Evolutionary conservation across 2,329 filamentous ascomycete species (phyloP).

Genomic region (Paradendryphiella salina): DNA sequence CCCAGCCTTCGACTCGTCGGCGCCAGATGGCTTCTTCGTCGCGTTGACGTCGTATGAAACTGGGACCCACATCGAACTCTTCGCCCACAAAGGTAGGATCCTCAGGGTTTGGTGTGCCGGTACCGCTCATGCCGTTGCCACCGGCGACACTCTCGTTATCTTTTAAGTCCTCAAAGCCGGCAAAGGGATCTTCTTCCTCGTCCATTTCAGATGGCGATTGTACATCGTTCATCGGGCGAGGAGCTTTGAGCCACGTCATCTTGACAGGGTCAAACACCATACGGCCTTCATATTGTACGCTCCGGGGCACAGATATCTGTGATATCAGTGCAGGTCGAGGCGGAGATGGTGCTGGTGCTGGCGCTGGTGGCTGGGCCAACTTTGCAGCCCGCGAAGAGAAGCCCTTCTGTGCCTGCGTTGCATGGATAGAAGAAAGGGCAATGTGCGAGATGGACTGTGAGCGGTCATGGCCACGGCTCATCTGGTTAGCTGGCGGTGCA

Average conservation of each 20-base stretch:
- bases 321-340: constrained; percentile 80
- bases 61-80: constrained; percentile 95
- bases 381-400: constrained; percentile 44
- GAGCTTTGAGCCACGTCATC: constrained; percentile 95
- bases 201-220: constrained; percentile 62
- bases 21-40: constrained; percentile 93
- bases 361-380: constrained; percentile 43
- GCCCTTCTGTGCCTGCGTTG: constrained; percentile 44
- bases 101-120: constrained; percentile 27
- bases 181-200: constrained; percentile 91
- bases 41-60: constrained; percentile 84
- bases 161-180: constrained; percentile 89
- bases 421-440: constrained; percentile 37
- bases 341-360: constrained; percentile 54
- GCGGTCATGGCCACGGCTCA: constrained; percentile 38
- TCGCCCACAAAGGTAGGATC: constrained; percentile 69
- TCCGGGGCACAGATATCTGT: constrained; percentile 78
- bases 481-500: constrained; percentile 38
- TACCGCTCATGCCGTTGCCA: constrained; percentile 26
- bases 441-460: constrained; percentile 51
- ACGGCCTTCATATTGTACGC: constrained; percentile 90
- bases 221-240: constrained; percentile 41
- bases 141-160: constrained; percentile 57
- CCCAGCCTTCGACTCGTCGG: constrained; percentile 85
- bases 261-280: constrained; percentile 98